Base-by-base conservation (phyloP, 2,329 filamentous ascomycete genomes). In the Lomentospora prolificans region DNA sequence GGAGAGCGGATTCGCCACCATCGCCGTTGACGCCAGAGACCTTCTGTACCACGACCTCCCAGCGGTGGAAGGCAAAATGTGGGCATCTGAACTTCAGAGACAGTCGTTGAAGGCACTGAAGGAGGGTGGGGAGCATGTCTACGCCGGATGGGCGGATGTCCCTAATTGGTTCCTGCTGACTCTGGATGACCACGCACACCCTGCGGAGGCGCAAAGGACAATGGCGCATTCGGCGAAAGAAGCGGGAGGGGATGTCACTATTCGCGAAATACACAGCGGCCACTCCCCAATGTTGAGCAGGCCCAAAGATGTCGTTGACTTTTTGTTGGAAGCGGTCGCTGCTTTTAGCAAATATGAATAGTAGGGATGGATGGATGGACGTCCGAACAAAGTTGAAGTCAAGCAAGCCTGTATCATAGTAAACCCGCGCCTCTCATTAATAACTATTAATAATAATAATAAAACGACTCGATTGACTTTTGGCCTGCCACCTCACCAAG, bases 41-140 rank as follows among this genome's bases (percentile, higher is more conserved):
- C 59, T 78, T 2, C 74, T 80, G 56, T 80, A 79, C 57, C 74
- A 79, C 57, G 77, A 80, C 61, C 58, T 80, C 0, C 66, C 74
- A 0, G 61, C 58, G 68, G n/a, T 72, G 1, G 76, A 79, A 53
- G 72, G 65, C 0, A 64, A 70, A 3, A 64, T 64, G 39, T 77
- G 75, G 72, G 68, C 69, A 0, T 62, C 61, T 0, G 67, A 70
- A 56, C 71, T 79, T 3, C 65, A 61, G 0, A 61, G 59, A 0
- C 74, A 79, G 19, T 69, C 68, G 2, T 61, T 75, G 7, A 74
- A 73, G 51, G 61, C 75, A 1, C 60, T 78, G n/a, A 70, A 69
- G 3, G 71, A 75, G 36, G 76, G 73, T 0, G 70, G 70, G 0
- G 72, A 78, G 57, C 56, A 67, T 51, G 59, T 66, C 0, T 76